A percentile compares a stretch with the other conserved stretches of the same genome.
These are phyloP conservation scores for Haematococcus lacustris DNA, from an alignment of 139 green algal species.

Conservation along the genomic window DNA sequence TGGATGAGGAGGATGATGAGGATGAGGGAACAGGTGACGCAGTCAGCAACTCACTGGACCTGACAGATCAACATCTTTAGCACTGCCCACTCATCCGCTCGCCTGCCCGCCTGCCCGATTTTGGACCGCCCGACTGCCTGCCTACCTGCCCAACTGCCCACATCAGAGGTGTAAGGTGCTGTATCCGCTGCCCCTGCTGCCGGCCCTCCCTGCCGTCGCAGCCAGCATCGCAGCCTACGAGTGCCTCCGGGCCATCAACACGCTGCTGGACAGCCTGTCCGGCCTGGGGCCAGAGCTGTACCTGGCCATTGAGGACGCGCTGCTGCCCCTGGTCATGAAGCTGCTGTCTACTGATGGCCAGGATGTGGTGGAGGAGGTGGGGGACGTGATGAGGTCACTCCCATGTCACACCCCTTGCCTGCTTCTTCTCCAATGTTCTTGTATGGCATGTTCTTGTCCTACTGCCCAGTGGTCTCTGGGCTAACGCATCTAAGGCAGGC, in stretches of 20 bases:
- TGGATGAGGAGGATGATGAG: conserved; percentile 49
- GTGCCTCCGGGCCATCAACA: conserved; percentile 82
- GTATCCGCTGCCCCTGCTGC: not conserved
- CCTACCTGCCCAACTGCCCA: too few species aligned
- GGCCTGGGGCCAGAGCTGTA: conserved; percentile 63
- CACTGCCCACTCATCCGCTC: too few species aligned
- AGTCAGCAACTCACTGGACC: too few species aligned
- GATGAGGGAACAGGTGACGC: too few species aligned
- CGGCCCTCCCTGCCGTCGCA: conserved; percentile 18
- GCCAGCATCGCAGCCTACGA: conserved; percentile 74
- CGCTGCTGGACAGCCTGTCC: conserved; percentile 79
- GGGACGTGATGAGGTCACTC: not conserved
- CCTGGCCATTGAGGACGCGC: conserved; percentile 70
- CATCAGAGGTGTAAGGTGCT: too few species aligned
- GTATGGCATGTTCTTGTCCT: too few species aligned
- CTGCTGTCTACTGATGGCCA: conserved; percentile 56
- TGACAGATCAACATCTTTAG: too few species aligned
- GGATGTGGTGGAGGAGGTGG: conserved; percentile 88
- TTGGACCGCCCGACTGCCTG: too few species aligned
- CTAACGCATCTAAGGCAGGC: too few species aligned
- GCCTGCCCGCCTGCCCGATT: too few species aligned
- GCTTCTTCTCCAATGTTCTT: not conserved
- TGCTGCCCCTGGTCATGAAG: conserved; percentile 80
- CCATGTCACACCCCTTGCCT: not conserved
- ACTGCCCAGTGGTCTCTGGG: too few species aligned